Conservation (phyloP, 768 basidiomycete genomes). For the Leccinum fibrillosum region DNA sequence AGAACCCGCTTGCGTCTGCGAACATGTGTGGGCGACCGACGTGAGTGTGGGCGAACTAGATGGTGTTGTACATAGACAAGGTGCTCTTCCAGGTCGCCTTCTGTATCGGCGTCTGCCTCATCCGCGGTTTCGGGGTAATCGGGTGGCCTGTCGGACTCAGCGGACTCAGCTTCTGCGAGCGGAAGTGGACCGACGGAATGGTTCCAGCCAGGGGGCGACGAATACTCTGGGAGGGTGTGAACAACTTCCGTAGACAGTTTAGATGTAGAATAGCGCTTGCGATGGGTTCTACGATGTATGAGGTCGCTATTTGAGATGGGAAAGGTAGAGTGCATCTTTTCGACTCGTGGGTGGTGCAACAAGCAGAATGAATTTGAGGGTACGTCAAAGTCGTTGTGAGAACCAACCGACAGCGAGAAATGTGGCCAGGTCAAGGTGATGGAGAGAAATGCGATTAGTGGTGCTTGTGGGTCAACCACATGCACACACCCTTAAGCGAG, state of each 20-base stretch:
- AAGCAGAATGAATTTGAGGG: not conserved
- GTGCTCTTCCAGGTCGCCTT: slow-evolving; percentile 30
- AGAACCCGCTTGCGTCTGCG: slow-evolving; percentile 29
- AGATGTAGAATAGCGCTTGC: slow-evolving; percentile 54
- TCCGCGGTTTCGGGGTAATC: slow-evolving; percentile 77
- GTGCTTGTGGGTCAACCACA: not conserved
- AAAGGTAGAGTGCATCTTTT: slow-evolving; percentile 19
- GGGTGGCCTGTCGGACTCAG: slow-evolving; percentile 59
- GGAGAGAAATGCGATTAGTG: slow-evolving; percentile 1
- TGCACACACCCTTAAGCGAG: not conserved
- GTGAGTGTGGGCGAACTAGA: slow-evolving; percentile 34
- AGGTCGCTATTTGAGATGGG: slow-evolving; percentile 8
- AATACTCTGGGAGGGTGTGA: slow-evolving; percentile 63
- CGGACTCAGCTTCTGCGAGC: slow-evolving; percentile 38
- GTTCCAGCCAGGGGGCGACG: slow-evolving; percentile 34
- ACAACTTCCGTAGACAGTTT: slow-evolving; percentile 67
- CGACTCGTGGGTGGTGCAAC: not conserved
- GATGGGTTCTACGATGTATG: slow-evolving; percentile 39
- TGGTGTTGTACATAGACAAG: slow-evolving; percentile 22
- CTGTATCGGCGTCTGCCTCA: slow-evolving; percentile 71
- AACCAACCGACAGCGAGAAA: slow-evolving; percentile 4
- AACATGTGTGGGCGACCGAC: slow-evolving; percentile 23
- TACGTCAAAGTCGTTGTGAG: slow-evolving; percentile 15
- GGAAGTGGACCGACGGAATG: slow-evolving; percentile 12
- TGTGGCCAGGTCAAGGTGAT: slow-evolving; percentile 6